Base-by-base conservation (phyloP, 805 yeast species). In the Wickerhamiella kurtzmanii region DNA sequence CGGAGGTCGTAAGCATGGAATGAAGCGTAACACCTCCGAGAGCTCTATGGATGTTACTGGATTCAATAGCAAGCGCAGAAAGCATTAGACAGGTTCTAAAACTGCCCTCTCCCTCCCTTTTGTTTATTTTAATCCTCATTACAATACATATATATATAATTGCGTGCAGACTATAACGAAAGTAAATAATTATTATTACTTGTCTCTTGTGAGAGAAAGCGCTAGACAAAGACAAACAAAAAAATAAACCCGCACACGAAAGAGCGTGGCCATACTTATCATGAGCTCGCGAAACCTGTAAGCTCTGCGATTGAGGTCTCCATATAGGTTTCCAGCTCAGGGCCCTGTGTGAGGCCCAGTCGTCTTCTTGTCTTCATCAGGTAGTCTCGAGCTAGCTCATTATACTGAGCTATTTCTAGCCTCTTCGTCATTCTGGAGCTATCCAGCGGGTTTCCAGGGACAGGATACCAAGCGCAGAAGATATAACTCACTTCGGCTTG, bases 371-470 rank as follows among this genome's bases (percentile, higher is more conserved):
- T 86, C 62, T 94, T 92, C 65, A 85, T 65, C 25, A 86, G 80
- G 57, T 87, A 85, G 63, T 92, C 98, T 48, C 98, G 70, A 1
- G 96, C 89, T 48, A 88, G 65, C 2, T 82, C 77, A 8, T 67
- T 67, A 0, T 70, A 64, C 4, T 81, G 79, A 1, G 92, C 95
- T 0, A 95, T 84, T 54, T 77, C 77, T 60, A 89, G 68, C 38
- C 79, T 72, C 3, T 87, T 86, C 37, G 86, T 71, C 43, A 64
- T 66, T 16, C 75, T 74, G 28, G 75, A 72, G 19, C 66, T 64
- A 60, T 89, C 95, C 56, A 89, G 58, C 6, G 96, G 97, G 64
- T 89, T 86, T 0, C 98, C 98, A 1, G 95, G 95, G 0, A 84
- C 94, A 2, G 69, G 62, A 18, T 74, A 72, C 95, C 96, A 92